Evolutionary conservation across 371 early-diverging fungal genomes (phyloP).

Genomic region (Syncephalastrum monosporum): DNA sequence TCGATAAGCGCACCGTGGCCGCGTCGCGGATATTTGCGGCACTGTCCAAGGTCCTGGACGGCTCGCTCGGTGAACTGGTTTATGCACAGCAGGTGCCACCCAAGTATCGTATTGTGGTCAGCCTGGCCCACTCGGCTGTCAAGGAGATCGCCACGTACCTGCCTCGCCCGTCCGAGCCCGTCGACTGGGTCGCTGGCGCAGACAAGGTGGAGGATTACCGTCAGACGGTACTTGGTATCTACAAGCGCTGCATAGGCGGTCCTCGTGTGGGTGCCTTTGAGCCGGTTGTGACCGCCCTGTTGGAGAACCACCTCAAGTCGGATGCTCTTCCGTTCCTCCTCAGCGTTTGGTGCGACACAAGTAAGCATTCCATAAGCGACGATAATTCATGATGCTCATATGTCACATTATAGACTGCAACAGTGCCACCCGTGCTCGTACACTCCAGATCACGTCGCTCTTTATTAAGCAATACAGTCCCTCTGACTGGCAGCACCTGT

Average conservation of each 20-base stretch:
- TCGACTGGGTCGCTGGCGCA: neutral
- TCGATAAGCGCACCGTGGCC: too few species aligned
- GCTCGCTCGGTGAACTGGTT: too few species aligned
- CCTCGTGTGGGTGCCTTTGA: constrained; percentile 49
- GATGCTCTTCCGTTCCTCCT: constrained; percentile 68
- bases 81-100: too few species aligned
- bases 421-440: constrained; percentile 50
- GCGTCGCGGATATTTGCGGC: too few species aligned
- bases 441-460: constrained; percentile 63
- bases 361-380: constrained; percentile 10
- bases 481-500: constrained; percentile 76
- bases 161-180: neutral
- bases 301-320: constrained; percentile 51
- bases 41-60: too few species aligned
- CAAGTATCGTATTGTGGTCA: constrained; percentile 4
- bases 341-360: constrained; percentile 55
- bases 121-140: constrained; percentile 21
- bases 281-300: constrained; percentile 49
- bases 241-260: constrained; percentile 45
- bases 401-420: constrained; percentile 11
- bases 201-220: neutral
- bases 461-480: constrained; percentile 49
- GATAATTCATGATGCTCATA: too few species aligned
- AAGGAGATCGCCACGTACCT: neutral
- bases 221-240: constrained; percentile 28